These are phyloP conservation scores for Aphanomyces cochlioides DNA, from an alignment of 352 stramenopile genomes.

Conservation along the genomic window DNA sequence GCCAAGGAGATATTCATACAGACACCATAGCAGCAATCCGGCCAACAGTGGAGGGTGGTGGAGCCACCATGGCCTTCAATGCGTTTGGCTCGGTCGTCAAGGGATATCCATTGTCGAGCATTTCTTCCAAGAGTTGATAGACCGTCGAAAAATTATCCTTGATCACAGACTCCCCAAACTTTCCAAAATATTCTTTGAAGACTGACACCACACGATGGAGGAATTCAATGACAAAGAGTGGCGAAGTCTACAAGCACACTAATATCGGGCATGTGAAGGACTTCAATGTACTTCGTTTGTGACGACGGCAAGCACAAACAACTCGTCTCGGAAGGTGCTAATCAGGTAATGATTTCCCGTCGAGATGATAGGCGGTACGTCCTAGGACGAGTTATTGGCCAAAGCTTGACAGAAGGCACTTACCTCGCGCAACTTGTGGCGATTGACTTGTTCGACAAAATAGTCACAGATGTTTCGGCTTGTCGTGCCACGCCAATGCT, in stretches of 20 bases:
- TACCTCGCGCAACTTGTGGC: conserved; percentile 71
- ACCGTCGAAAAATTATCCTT: conserved; percentile 98
- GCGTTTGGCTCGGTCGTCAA: conserved; percentile 97
- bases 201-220: conserved; percentile 96
- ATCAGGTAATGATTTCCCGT: conserved; percentile 89
- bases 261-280: background rate
- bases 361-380: conserved; percentile 84
- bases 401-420: background rate
- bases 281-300: conserved; percentile 84
- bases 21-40: conserved; percentile 87
- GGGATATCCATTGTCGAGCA: conserved; percentile 97
- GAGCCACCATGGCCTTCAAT: conserved; percentile 95
- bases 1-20: conserved; percentile 32
- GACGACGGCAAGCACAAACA: conserved; percentile 94
- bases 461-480: conserved; percentile 95
- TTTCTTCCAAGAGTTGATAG: conserved; percentile 94
- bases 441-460: conserved; percentile 97
- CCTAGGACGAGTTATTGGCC: conserved; percentile 23
- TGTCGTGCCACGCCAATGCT: conserved; percentile 95
- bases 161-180: conserved; percentile 94
- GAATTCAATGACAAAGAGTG: conserved; percentile 94
- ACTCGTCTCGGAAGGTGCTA: conserved; percentile 90
- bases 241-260: conserved; percentile 49
- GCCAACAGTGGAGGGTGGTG: conserved; percentile 87
- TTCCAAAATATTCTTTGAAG: conserved; percentile 96